Conservation (phyloP, 305 asterid species). For the Fraxinus baroniana region DNA sequence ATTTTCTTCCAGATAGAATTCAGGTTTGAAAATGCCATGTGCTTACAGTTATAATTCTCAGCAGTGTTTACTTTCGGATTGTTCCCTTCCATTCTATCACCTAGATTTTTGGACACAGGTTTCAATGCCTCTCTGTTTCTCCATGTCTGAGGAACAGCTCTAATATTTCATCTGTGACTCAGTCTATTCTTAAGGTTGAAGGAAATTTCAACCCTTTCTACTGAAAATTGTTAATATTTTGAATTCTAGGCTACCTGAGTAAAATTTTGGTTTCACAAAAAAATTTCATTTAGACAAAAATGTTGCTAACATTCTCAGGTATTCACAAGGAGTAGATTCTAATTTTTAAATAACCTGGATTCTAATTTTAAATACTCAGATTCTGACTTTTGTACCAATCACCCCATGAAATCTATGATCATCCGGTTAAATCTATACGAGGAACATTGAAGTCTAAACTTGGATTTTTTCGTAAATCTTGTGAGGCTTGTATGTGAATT, state of each 20-base stretch:
- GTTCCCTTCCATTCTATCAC: neutral
- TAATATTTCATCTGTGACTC: neutral
- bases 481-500: neutral
- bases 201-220: neutral
- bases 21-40: conserved; percentile 42
- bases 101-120: neutral
- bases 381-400: neutral
- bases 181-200: neutral
- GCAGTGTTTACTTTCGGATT: conserved; percentile 1
- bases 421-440: neutral
- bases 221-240: neutral
- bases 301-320: neutral
- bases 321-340: neutral
- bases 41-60: conserved; percentile 7
- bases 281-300: neutral
- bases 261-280: neutral
- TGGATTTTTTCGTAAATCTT: neutral
- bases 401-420: neutral
- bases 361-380: neutral
- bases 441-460: neutral
- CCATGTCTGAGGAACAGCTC: neutral
- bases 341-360: neutral
- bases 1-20: conserved; percentile 60
- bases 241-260: neutral
- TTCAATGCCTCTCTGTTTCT: neutral